phyloP scores from a whole-genome alignment of 1,139 yeast genomes.

The Hanseniaspora uvarum region DNA sequence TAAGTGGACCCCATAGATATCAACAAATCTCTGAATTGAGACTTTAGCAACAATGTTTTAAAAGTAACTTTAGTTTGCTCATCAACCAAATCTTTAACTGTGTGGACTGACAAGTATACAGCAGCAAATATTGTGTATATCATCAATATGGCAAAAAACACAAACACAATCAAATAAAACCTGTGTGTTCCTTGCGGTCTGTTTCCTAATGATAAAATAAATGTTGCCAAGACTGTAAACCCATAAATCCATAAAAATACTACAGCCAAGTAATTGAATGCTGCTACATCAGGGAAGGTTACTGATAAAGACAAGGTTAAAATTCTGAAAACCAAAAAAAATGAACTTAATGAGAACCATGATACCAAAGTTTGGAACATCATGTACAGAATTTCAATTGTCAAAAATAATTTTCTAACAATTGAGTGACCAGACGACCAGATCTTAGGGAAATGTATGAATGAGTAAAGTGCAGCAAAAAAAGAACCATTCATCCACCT shows the following conservation, averaged over 20 bases:
- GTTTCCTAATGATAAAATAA: conserved; percentile 85
- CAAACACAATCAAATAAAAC: conserved; percentile 72
- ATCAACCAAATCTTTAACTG: conserved; percentile 39
- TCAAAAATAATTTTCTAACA: conserved; percentile 59
- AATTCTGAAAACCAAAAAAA: conserved; percentile 69
- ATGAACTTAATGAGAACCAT: conserved; percentile 76
- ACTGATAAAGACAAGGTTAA: conserved; percentile 60
- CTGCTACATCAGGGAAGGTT: conserved; percentile 45
- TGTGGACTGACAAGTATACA: conserved; percentile 65
- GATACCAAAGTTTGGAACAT: conserved; percentile 55
- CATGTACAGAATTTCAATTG: conserved; percentile 70
- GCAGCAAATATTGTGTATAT: conserved; percentile 87
- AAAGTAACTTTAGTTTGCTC: conserved; percentile 28
- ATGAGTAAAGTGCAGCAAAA: conserved; percentile 82
- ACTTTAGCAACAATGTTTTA: conserved; percentile 38
- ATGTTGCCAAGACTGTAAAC: conserved; percentile 80
- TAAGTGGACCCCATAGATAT: conserved; percentile 83
- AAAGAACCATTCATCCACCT: conserved; percentile 96
- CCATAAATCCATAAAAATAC: conserved; percentile 81
- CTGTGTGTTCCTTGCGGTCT: conserved; percentile 84
- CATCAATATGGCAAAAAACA: conserved; percentile 87
- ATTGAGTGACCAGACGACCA: conserved; percentile 71
- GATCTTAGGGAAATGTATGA: conserved; percentile 60
- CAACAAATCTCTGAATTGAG: conserved; percentile 68
- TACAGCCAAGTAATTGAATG: conserved; percentile 69